A percentile compares a stretch with the other conserved stretches of the same genome.
phyloP scores from a whole-genome alignment of 2,329 filamentous ascomycete species.

The Colletotrichum echinochloae region DNA sequence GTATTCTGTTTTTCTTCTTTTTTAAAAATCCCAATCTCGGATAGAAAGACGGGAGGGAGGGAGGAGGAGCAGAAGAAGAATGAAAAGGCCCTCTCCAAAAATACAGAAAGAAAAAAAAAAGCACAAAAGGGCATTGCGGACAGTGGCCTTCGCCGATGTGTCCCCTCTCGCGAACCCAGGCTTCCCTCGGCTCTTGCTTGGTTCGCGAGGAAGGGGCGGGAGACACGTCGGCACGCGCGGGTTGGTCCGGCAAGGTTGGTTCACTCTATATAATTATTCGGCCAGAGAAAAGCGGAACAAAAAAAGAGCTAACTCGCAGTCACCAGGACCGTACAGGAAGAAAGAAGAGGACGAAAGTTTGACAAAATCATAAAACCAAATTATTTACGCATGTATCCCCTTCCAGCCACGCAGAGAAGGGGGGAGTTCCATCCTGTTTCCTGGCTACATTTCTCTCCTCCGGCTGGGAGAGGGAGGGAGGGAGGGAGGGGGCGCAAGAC shows the following conservation, averaged over 20 bases:
- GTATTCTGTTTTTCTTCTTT: too few relatives aligned
- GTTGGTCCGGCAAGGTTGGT: conserved; percentile 31
- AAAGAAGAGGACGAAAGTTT: neutral
- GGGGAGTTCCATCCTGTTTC: neutral
- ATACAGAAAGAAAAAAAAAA: neutral
- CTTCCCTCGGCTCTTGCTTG: too few relatives aligned
- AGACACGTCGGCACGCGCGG: conserved; percentile 34
- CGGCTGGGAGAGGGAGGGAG: neutral
- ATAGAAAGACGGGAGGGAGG: neutral
- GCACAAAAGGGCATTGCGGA: neutral
- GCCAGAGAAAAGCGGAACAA: neutral
- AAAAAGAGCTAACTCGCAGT: conserved; percentile 20
- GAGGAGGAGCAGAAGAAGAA: neutral
- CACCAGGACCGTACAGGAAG: conserved; percentile 1
- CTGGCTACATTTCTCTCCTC: neutral
- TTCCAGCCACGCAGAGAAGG: neutral
- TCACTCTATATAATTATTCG: too few relatives aligned
- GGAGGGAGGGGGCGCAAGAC: neutral
- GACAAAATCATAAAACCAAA: neutral
- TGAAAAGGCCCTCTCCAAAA: too few relatives aligned
- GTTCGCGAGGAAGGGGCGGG: neutral
- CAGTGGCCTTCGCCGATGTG: conserved; percentile 39
- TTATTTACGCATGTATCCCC: neutral
- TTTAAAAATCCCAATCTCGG: neutral
- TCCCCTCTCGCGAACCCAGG: too few relatives aligned